These are phyloP conservation scores for Aspergillus pseudoviridinutans DNA, from an alignment of 2,329 filamentous ascomycete genomes.

Conservation along the genomic window DNA sequence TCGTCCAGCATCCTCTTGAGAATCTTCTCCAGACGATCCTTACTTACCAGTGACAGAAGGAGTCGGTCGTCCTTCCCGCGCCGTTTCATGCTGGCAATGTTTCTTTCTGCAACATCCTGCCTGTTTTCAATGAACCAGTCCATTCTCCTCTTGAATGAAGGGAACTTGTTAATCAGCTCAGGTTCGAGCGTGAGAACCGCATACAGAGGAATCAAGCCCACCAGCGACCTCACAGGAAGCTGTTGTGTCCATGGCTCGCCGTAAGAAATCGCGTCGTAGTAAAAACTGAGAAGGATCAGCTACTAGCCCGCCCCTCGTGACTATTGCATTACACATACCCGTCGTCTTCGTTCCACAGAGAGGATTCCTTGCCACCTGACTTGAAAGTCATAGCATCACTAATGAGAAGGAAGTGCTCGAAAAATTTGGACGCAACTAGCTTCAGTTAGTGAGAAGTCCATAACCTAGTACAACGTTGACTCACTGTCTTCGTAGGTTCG, in stretches of 20 bases:
- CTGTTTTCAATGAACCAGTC: conserved; percentile 93
- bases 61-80: conserved; percentile 87
- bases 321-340: conserved; percentile 38
- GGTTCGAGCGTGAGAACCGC: conserved; percentile 90
- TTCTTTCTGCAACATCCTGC: conserved; percentile 81
- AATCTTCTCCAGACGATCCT: conserved; percentile 85
- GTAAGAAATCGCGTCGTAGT: conserved; percentile 97
- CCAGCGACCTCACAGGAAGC: conserved; percentile 84
- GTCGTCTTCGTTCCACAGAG: conserved; percentile 93
- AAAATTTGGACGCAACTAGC: conserved; percentile 88
- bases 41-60: conserved; percentile 84
- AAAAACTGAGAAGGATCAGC: conserved; percentile 58
- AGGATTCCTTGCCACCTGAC: conserved; percentile 66
- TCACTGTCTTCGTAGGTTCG: conserved; percentile 83
- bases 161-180: conserved; percentile 85
- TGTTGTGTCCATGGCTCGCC: conserved; percentile 91
- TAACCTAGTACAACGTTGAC: conserved; percentile 1
- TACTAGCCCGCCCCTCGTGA: neutral
- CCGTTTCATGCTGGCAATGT: conserved; percentile 88
- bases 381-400: conserved; percentile 95
- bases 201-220: conserved; percentile 90
- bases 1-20: conserved; percentile 89
- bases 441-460: conserved; percentile 3
- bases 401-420: conserved; percentile 97
- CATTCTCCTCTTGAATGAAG: conserved; percentile 86